A percentile compares a stretch with the other conserved stretches of the same genome.
Conservation (phyloP, 83 land plant species). For the Diphasiastrum complanatum region DNA sequence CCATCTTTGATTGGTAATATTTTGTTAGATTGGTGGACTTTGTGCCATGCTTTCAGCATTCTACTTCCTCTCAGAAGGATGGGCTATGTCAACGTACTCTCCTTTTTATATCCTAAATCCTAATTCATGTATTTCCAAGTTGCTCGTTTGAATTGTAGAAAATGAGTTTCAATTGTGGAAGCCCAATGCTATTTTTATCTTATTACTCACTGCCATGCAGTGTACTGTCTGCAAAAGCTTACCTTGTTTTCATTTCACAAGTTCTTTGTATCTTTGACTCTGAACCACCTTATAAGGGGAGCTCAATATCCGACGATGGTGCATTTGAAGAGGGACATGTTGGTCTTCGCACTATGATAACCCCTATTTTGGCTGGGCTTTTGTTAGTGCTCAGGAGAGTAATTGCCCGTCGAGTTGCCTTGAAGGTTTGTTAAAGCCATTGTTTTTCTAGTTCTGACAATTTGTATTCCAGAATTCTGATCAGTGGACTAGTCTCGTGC, state of each 20-base stretch:
- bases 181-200: no score
- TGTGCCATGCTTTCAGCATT: constrained; percentile 77
- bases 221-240: no score
- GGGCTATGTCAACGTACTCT: constrained; percentile 69
- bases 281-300: constrained; percentile 44
- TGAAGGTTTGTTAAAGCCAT: constrained; percentile 45
- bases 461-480: no score
- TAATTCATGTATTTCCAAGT: no score
- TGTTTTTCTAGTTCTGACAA: no score
- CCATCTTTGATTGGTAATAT: neutral
- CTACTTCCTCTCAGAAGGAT: constrained; percentile 79
- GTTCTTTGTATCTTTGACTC: constrained; percentile 39
- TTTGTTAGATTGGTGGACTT: constrained; percentile 71
- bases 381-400: constrained; percentile 79
- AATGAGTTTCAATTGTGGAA: no score
- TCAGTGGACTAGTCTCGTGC: neutral
- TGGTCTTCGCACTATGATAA: constrained; percentile 54
- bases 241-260: neutral
- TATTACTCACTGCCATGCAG: no score
- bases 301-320: constrained; percentile 27
- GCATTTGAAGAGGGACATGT: constrained; percentile 32
- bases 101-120: constrained; percentile 78
- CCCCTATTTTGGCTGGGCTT: constrained; percentile 68
- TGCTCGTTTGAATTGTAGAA: no score
- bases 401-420: constrained; percentile 85